Evolutionary conservation across 495 filamentous ascomycete genomes (phyloP), one percentile per base, ranked within the genome.

Genomic region (Penicillium paxilli): DNA sequence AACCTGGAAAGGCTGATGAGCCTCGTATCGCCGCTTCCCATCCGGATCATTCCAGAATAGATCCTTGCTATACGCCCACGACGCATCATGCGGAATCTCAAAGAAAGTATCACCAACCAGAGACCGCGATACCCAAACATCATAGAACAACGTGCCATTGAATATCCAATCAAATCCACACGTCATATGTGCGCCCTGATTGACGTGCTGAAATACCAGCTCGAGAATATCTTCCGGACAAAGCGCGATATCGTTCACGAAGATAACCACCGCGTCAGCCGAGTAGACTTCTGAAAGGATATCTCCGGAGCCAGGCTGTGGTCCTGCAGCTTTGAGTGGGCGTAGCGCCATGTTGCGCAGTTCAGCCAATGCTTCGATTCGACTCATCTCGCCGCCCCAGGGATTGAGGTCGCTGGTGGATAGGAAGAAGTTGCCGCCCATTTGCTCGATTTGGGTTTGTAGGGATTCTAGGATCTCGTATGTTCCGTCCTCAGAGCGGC

Each of bases 211-310:
- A 50, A 78, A 75, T 1, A 77, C 50, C 0, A 83, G 53, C 57
- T 83, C 80, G 17, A 82, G 71, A 20, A 82, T 73, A 62, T 83
- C 80, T 33, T 82, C 75, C n/a, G 65, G 48, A 57, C 80, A 83
- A 17, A 71, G 46, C 30, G 69, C 69, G 14, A 83, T 70, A 51
- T 80, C 78, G 52, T 81, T 78, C 44, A 79, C 21, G 64, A 81
- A 82, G 30, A 81, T 57, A 11, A 82, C 59, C 1, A 74, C 73
- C 7, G 77, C 64, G 48, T 75, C 62, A 2, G 54, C 44, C 7
- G 54, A 51, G 44, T 59, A 70, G 4, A 30, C 37, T 14, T 51
- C 35, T 9, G 23, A 16, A 16, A 54, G 22, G 1, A 37, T 25
- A n/a, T 49, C 14, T 32, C 49, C n/a, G 14, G 66, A 52, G 16